These are phyloP conservation scores for Globisporangium middletonii DNA, from an alignment of 352 stramenopile genomes.

Conservation along the genomic window DNA sequence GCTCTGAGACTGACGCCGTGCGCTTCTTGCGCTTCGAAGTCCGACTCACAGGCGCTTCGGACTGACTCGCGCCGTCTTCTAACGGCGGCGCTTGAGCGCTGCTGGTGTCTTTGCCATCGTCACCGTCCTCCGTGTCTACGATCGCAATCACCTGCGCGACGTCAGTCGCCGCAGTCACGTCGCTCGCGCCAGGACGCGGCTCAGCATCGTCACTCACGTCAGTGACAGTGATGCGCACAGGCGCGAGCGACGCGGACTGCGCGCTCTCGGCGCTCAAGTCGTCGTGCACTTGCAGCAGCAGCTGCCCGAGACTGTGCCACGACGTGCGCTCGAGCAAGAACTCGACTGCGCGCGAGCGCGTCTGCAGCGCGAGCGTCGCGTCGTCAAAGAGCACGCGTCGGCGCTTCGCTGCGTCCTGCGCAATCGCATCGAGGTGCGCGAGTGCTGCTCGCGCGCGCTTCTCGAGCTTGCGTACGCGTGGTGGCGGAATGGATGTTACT, in stretches of 20 bases:
- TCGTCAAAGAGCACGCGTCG: slow-evolving; percentile 20
- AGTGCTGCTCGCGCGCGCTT: slow-evolving; percentile 11
- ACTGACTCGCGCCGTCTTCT: background rate
- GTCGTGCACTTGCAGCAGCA: slow-evolving; percentile 61
- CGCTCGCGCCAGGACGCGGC: background rate
- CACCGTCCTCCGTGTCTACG: background rate
- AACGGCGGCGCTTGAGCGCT: background rate
- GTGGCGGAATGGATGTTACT: too few species aligned
- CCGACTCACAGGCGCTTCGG: background rate
- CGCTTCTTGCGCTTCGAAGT: slow-evolving; percentile 9
- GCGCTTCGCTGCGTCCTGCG: slow-evolving; percentile 18
- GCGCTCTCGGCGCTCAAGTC: slow-evolving; percentile 32
- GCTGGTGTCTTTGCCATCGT: background rate
- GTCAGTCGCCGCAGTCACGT: background rate
- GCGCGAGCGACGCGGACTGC: slow-evolving; percentile 13
- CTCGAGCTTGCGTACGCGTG: slow-evolving; percentile 9
- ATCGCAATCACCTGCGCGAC: background rate
- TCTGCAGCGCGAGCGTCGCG: slow-evolving; percentile 15
- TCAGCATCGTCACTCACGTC: slow-evolving; percentile 8
- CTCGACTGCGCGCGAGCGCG: slow-evolving; percentile 13
- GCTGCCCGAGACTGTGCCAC: slow-evolving; percentile 46
- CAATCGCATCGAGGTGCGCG: slow-evolving; percentile 6
- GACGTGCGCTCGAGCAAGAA: slow-evolving; percentile 41
- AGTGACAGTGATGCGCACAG: slow-evolving; percentile 21
- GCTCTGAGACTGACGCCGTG: slow-evolving; percentile 2